Base-by-base conservation (phyloP, 805 yeast species). In the Wickerhamomyces ciferrii region DNA sequence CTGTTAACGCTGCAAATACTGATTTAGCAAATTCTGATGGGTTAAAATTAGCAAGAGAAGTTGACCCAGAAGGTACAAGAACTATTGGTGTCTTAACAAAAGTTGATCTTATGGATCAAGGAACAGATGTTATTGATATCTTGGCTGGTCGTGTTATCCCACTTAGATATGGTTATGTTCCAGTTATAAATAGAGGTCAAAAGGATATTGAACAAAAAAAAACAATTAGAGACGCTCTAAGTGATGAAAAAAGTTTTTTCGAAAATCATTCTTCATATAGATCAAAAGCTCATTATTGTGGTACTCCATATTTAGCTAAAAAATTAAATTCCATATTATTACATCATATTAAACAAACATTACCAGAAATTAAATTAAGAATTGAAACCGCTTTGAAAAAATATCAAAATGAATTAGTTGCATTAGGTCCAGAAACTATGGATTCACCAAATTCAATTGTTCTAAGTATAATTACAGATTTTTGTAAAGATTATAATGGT, bases 21-120 rank as follows among this genome's bases (percentile, higher is more conserved):
- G 99, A 94, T 73, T 76, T 94, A 69, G 99, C 97, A 44, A 94
- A 94, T 66, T 87, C 96, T 29, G 99, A 94, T 65, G 97, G 98
- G 42, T 76, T 94, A 61, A 92, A 94, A 67, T 75, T 94, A 55
- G 99, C 99, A 1, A 81, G 98, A 60, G 98, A 94, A 66, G 98
- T 94, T 43, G 99, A 94, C 62, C 98, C 98, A 2, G 96, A 88
- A 65, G 99, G 99, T 41, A 68, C 83, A 39, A 81, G 99, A 72
- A 94, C 99, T 25, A 87, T 94, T 58, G 99, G 99, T 66, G 99
- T 94, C 32, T 77, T 94, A 56, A 94, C 98, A 18, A 94, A 94
- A 67, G 85, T 94, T 46, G 99, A 94, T 68, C 77, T 94, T 55
- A 94, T 94, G 99, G 99, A 94, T 65, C 84, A 87, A 58, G 99